A percentile compares a stretch with the other conserved stretches of the same genome.
phyloP scores from a whole-genome alignment of 1,139 yeast species.

The Martiniozyma asiatica region DNA sequence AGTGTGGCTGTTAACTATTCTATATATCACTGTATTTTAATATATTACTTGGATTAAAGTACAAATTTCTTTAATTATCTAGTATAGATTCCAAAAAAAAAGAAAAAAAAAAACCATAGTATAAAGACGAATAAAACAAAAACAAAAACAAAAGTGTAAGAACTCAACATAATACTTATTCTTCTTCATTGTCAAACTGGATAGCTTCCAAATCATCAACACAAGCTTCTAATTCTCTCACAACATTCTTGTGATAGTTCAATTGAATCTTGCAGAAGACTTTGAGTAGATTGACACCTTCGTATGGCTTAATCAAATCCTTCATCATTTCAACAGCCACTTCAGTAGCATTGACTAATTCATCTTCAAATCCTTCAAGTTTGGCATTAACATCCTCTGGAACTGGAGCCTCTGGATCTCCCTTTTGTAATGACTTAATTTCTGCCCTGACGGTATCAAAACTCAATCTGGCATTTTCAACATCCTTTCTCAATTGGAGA shows the following conservation, averaged over 20 bases:
- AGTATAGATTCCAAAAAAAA: too few relatives aligned
- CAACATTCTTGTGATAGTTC: conserved; percentile 50
- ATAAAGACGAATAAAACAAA: conserved; percentile 2
- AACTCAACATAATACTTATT: conserved; percentile 10
- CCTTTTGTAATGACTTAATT: conserved; percentile 27
- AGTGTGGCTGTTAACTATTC: background rate
- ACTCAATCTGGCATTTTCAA: conserved; percentile 54
- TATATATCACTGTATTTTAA: background rate
- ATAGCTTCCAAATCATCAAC: conserved; percentile 30
- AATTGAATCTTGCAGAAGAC: conserved; percentile 55
- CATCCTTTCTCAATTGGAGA: conserved; percentile 49
- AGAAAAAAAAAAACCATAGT: too few relatives aligned
- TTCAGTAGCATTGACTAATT: conserved; percentile 64
- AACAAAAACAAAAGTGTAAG: conserved; percentile 1
- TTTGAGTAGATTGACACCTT: conserved; percentile 49
- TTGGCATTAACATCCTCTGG: conserved; percentile 38
- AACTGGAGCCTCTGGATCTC: conserved; percentile 20
- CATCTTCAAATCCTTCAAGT: conserved; percentile 61
- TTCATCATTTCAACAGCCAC: conserved; percentile 70
- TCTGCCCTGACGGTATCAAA: conserved; percentile 60
- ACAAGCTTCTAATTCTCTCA: conserved; percentile 29
- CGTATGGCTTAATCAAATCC: conserved; percentile 54
- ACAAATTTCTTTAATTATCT: too few relatives aligned
- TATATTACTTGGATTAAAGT: too few relatives aligned
- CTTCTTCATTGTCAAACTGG: conserved; percentile 29